These are phyloP conservation scores for Stylosanthes scabra DNA, from an alignment of 331 rosid species.

Conservation along the genomic window DNA sequence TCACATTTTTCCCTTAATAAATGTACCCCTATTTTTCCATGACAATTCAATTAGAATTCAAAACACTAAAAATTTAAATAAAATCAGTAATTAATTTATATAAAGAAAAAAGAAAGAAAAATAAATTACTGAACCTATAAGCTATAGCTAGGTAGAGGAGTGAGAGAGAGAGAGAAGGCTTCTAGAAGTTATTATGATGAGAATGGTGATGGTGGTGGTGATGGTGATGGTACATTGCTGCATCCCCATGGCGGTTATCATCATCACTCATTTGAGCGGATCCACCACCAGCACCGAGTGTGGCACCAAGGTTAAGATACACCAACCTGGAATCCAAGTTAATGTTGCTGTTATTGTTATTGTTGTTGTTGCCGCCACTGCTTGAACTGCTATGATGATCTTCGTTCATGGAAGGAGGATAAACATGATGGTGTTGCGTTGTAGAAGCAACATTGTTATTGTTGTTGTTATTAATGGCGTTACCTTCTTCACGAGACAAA, in stretches of 20 bases:
- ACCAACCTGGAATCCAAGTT: slow-evolving; percentile 89
- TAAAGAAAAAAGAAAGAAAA: background rate
- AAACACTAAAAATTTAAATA: slow-evolving; percentile 27
- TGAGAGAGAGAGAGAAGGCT: too few species aligned
- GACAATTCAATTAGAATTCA: slow-evolving; percentile 23
- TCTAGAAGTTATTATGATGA: slow-evolving; percentile 77
- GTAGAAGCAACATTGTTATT: slow-evolving; percentile 48
- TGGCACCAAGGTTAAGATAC: slow-evolving; percentile 87
- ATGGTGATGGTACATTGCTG: slow-evolving; percentile 58
- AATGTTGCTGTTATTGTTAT: slow-evolving; percentile 44
- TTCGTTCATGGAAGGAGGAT: slow-evolving; percentile 70
- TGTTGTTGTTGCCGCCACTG: slow-evolving; percentile 43
- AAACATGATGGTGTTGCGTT: slow-evolving; percentile 41
- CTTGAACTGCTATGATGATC: slow-evolving; percentile 55
- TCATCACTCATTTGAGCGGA: slow-evolving; percentile 55
- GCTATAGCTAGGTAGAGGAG: slow-evolving; percentile 1
- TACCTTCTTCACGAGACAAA: slow-evolving; percentile 90
- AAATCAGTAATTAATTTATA: slow-evolving; percentile 26
- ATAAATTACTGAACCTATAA: background rate
- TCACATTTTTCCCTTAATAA: background rate
- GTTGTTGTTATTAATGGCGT: slow-evolving; percentile 6
- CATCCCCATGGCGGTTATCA: slow-evolving; percentile 46
- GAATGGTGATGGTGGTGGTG: slow-evolving; percentile 54
- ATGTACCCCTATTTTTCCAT: slow-evolving; percentile 34
- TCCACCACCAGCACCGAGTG: background rate